Evolutionary conservation across 2,329 filamentous ascomycete genomes (phyloP), one percentile per base, ranked within the genome.

Genomic region (Aspergillus novofumigatus): DNA sequence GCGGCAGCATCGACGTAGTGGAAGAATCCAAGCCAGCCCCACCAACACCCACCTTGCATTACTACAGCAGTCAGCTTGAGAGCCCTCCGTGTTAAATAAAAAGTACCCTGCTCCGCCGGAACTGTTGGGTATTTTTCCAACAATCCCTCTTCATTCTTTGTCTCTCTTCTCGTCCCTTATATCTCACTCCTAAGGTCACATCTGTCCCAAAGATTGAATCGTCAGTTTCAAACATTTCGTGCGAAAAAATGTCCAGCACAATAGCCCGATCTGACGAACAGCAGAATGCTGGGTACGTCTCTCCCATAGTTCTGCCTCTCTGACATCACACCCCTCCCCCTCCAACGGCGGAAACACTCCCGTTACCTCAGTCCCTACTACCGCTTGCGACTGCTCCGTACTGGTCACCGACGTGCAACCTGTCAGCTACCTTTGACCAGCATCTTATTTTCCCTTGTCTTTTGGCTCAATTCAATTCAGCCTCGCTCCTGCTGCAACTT

Each of bases 231-330:
- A 38, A 59, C 41, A 44, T 20, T 25, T 47, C 11, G 42, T 11
- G 38, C 53, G 59, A 71, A 63, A 25, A 83, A 25, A 83, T 83
- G 81, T 69, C 81, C 55, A 78, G 78, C 72, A 80, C 79, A 47
- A 72, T 82, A 67, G 75, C 81, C 63, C 77, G 78, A 61, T 69
- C 74, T 58, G 79, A 81, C 59, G 79, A 81, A 62, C 71, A 74
- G 61, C 74, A 77, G 55, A 77, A 76, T 71, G 78, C 78, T 74
- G 80, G 79, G 81, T 83, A 70, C 77, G 81, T 81, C 57, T 58
- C 53, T 25, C 55, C 58, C 44, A 41, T 51, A 51, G 49, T 41
- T 42, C 29, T 53, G 47, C 61, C 59, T 64, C 69, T 70, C 69
- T 75, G 72, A 75, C 72, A 75, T 75, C 72, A 75, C 70, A 63